Evolutionary conservation across 768 basidiomycete genomes (phyloP), one percentile per base, ranked within the genome.

Genomic region (Pleurotus sapidus): DNA sequence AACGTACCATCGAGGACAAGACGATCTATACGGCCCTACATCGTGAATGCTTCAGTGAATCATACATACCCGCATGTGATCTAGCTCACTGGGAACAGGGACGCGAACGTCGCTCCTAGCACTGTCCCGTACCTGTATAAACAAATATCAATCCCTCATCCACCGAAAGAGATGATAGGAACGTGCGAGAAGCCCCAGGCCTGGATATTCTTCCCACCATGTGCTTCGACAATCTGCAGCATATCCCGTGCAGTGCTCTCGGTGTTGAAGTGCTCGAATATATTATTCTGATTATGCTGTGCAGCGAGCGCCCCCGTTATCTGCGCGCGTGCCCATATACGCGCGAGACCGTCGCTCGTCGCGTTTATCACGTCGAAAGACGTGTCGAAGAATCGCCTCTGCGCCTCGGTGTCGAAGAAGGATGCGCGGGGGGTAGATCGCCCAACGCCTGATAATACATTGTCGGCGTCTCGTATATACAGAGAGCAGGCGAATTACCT

Each of bases 231-330:
- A 47, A 77, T 75, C 2, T 57, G 59, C 14, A 76, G 56, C 75
- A 77, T 77, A 48, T 77, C 76, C 4, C 67, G 61, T 7, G 74
- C 76, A 7, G 69, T 69, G 49, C 73, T 67, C 23, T 76, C 75
- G 3, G 76, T 76, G 47, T 69, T 74, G 11, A 76, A 68, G 51
- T 70, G 67, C 5, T 57, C 56, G 39, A 73, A 46, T 17, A 59
- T 62, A 2, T 67, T 69, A 7, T 61, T 56, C 23, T 68, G 58
- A 30, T 74, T 68, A 23, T 64, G 64, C 27, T 72, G 66, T 17
- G 55, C 59, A 8, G 73, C 76, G 15, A 76, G 62, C 42, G 65
- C 61, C 11, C 72, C 70, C 20, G 65, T 43, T 51, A 73, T 57
- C 55, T 67, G 65, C 17, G 69, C 64, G 14, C 68, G 67, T 0